Evolutionary conservation across 495 filamentous ascomycete genomes (phyloP), one percentile per base, ranked within the genome.

Genomic region (Xylaria telfairii): DNA sequence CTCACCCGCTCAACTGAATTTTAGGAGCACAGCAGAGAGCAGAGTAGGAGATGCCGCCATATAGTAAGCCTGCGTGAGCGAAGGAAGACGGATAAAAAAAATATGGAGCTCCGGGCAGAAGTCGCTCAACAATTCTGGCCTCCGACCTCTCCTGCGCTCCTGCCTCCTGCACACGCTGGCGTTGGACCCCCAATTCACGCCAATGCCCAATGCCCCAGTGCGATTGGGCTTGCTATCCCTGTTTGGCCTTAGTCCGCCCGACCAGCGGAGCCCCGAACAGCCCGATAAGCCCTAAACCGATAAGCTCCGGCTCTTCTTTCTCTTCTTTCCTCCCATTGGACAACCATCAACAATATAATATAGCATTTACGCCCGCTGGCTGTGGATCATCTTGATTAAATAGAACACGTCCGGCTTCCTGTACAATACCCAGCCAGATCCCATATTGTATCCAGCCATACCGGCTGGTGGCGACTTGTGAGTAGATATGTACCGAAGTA

Each of bases 81-180:
- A 49, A 19, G 41, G 42, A 68, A 34, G 42, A 51, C 68, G 30
- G 54, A 63, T 28, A 10, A 56, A 59, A 47, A 64, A 70, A 70
- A 42, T 64, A 64, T 70, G 68, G 68, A 44, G 68, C 68, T 70
- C 68, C 39, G 68, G 49, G 2, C 15, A 65, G 37, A 70, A 65
- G 60, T 70, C 61, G 68, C 68, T 65, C 68, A 70, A 70, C 68
- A 70, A 65, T 70, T 65, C 51, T 63, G 60, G 32, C 47, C 51
- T 65, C 68, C 60, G 51, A 49, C 2, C 17, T 46, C 59, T 57
- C 19, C 24, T 30, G 7, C 46, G 6, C 32, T 66, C 9, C 3
- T n/a, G n/a, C n/a, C n/a, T n/a, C n/a, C n/a, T n/a, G n/a, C n/a
- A n/a, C n/a, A n/a, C n/a, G n/a, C n/a, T n/a, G n/a, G n/a, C 51